Percentiles rank a stretch among this genome's conserved stretches.
Conservation (phyloP, 768 basidiomycete genomes). For the Xanthoconium stramineum region DNA sequence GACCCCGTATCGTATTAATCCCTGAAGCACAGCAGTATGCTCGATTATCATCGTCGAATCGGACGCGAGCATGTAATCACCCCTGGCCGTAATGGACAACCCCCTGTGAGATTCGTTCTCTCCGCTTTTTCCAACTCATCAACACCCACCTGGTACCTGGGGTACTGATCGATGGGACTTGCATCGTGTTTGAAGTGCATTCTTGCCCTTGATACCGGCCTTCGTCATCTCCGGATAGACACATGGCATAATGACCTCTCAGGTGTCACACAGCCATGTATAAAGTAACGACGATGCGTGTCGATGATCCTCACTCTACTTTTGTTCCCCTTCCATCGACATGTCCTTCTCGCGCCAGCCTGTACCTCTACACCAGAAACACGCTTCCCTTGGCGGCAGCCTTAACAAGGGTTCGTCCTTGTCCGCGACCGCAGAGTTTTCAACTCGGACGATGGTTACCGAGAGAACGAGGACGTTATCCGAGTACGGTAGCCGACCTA, state of each 20-base stretch:
- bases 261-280: constrained; percentile 6
- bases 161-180: constrained; percentile 5
- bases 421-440: constrained; percentile 10
- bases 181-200: constrained; percentile 16
- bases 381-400: neutral
- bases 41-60: neutral
- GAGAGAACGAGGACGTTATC: constrained; percentile 19
- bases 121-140: constrained; percentile 8
- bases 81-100: neutral
- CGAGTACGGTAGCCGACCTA: constrained; percentile 15
- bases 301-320: neutral
- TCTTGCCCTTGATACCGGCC: neutral
- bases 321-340: neutral
- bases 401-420: constrained; percentile 11
- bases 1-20: neutral
- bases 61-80: neutral
- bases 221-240: constrained; percentile 2
- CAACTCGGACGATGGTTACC: neutral
- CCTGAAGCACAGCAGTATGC: neutral
- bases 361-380: constrained; percentile 2
- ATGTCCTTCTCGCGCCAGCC: constrained; percentile 21
- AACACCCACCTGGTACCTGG: neutral
- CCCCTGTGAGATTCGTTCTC: neutral
- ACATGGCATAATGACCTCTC: neutral
- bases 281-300: constrained; percentile 8